These are phyloP conservation scores for Physcia stellaris DNA, from an alignment of 495 filamentous ascomycete species.

Conservation along the genomic window DNA sequence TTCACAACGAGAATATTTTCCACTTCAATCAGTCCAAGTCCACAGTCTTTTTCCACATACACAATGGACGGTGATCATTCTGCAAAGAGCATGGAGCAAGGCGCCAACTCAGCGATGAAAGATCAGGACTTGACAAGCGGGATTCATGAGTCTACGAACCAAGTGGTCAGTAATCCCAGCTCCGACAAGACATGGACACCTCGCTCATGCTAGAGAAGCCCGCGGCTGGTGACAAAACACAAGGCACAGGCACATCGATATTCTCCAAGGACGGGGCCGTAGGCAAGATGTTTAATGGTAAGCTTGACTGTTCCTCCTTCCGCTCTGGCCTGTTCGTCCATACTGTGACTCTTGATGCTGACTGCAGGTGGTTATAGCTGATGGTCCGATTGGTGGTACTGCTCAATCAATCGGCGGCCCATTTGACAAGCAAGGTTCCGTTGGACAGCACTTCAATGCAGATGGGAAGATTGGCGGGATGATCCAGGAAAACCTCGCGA, in stretches of 20 bases:
- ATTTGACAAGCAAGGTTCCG: constrained; percentile 25
- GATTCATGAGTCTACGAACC: constrained; percentile 14
- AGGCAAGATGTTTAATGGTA: constrained; percentile 17
- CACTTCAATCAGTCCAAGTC: no score
- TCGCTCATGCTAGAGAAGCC: constrained; percentile 2
- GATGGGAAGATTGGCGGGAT: constrained; percentile 26
- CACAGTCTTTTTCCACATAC: no score
- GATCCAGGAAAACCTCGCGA: constrained; percentile 30
- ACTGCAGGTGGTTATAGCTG: constrained; percentile 18
- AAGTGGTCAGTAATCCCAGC: constrained; percentile 6
- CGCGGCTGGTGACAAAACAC: constrained; percentile 14
- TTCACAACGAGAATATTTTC: no score
- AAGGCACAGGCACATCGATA: constrained; percentile 13
- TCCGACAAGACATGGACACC: no score
- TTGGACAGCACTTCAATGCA: constrained; percentile 23
- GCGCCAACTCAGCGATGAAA: constrained; percentile 15
- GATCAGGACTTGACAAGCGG: constrained; percentile 14
- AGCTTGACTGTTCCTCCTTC: not conserved
- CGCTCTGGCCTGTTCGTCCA: not conserved
- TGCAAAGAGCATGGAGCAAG: constrained; percentile 16
- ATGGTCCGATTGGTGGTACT: constrained; percentile 36
- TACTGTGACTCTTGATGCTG: not conserved
- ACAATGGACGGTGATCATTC: constrained; percentile 18
- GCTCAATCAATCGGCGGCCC: constrained; percentile 41
- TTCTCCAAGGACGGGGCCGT: constrained; percentile 16